Percentiles rank a stretch among this genome's conserved stretches.
These are phyloP conservation scores for Penicillium subrubescens DNA, from an alignment of 495 filamentous ascomycete species.

Conservation along the genomic window DNA sequence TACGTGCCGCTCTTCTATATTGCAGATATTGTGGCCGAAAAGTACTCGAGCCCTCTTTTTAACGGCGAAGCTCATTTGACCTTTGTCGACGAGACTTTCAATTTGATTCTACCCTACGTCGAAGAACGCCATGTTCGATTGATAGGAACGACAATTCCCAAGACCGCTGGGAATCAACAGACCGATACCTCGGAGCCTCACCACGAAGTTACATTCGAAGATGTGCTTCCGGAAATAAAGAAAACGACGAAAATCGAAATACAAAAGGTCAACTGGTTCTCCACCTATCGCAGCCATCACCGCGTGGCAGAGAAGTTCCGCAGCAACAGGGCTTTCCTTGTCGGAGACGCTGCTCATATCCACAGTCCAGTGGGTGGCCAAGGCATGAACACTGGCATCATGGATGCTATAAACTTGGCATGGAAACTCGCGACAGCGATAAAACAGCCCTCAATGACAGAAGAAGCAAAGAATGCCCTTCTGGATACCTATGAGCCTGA, in stretches of 20 bases:
- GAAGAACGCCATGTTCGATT: slow-evolving; percentile 26
- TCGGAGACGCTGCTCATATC: slow-evolving; percentile 56
- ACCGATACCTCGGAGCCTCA: slow-evolving; percentile 3
- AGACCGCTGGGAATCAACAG: neutral
- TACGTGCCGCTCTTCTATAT: slow-evolving; percentile 40
- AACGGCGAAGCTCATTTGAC: slow-evolving; percentile 40
- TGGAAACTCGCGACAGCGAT: slow-evolving; percentile 57
- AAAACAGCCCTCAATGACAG: slow-evolving; percentile 27
- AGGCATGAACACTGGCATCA: slow-evolving; percentile 64
- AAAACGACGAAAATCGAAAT: slow-evolving; percentile 24
- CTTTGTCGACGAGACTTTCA: slow-evolving; percentile 30
- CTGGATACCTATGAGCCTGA: slow-evolving; percentile 57
- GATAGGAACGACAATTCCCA: slow-evolving; percentile 20
- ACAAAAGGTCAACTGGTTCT: slow-evolving; percentile 41
- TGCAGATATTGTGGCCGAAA: slow-evolving; percentile 34
- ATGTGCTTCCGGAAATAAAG: slow-evolving; percentile 27
- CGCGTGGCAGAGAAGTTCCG: slow-evolving; percentile 35
- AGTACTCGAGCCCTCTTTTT: slow-evolving; percentile 23
- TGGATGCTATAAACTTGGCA: slow-evolving; percentile 59
- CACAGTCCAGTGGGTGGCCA: slow-evolving; percentile 59
- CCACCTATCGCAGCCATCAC: slow-evolving; percentile 38
- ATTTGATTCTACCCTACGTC: slow-evolving; percentile 33
- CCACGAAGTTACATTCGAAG: slow-evolving; percentile 31
- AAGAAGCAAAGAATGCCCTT: slow-evolving; percentile 40
- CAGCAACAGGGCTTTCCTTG: slow-evolving; percentile 35